phyloP scores from a whole-genome alignment of 192 early-diverging fungal genomes.

The Podila horticola region DNA sequence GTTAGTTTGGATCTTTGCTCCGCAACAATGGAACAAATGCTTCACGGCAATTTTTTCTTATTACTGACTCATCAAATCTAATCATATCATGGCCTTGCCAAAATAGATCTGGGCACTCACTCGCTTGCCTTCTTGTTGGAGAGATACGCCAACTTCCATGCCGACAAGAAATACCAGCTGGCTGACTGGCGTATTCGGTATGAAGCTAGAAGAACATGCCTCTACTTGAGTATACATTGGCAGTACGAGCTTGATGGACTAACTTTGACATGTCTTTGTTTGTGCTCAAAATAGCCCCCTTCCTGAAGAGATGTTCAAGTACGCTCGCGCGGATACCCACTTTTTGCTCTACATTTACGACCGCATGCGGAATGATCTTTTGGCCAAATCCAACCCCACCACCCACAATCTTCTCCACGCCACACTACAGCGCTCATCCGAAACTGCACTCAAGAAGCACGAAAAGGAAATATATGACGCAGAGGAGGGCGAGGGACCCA shows the following conservation, averaged over 20 bases:
- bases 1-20: slow-evolving; percentile 17
- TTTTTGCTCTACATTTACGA: slow-evolving; percentile 96
- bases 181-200: slow-evolving; percentile 98
- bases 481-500: slow-evolving; percentile 77
- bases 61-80: not conserved
- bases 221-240: not conserved
- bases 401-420: slow-evolving; percentile 74
- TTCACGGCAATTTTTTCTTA: not conserved
- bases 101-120: slow-evolving; percentile 75
- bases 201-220: not conserved
- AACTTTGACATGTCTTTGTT: not conserved
- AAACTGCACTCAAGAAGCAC: slow-evolving; percentile 74
- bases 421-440: slow-evolving; percentile 70
- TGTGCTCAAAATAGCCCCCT: slow-evolving; percentile 71
- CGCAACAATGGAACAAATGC: too few species aligned
- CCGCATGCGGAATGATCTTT: slow-evolving; percentile 86
- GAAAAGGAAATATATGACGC: slow-evolving; percentile 89
- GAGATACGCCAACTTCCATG: slow-evolving; percentile 78
- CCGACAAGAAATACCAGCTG: slow-evolving; percentile 95
- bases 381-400: slow-evolving; percentile 69
- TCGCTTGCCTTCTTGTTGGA: slow-evolving; percentile 86
- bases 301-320: slow-evolving; percentile 89
- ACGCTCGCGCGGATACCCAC: slow-evolving; percentile 96
- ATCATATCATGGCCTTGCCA: not conserved
- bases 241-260: not conserved